Evolutionary conservation across 495 filamentous ascomycete genomes (phyloP), one percentile per base, ranked within the genome.

Genomic region (Talaromyces trachyspermus): DNA sequence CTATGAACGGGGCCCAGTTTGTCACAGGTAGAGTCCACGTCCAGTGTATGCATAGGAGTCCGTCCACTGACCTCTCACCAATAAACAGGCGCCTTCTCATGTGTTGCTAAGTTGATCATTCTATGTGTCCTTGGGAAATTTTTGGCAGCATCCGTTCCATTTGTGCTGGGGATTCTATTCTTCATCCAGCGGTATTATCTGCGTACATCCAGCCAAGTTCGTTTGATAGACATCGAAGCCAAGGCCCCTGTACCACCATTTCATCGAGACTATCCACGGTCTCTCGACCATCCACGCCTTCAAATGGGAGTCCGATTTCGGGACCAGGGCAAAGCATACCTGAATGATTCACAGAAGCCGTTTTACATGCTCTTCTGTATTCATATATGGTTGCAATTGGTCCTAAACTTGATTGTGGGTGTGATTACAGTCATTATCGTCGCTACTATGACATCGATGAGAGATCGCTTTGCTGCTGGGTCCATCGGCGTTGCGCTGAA

Each of bases 171-270:
- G 4, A 41, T 66, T 2, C 19, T 78, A n/a, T 77, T 59, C 30
- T 4, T 71, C 1, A 46, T 81, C 2, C 78, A 83, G 47, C 63
- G 58, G 7, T 67, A 71, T 56, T 83, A 83, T 46, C 65, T 82
- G 0, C 68, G 74, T 11, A 69, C 92, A 5, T 91, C 68, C 45
- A 73, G 80, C 3, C 81, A 84, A 52, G 58, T 85, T 4, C 77
- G 81, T 26, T 66, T 80, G 35, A 61, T 85, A 17, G 81, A 84
- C 24, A 65, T 84, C 6, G 80, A 84, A 59, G 68, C 75, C 11
- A 78, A 80, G 55, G 69, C 79, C 3, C 77, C 79, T 2, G n/a
- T n/a, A n/a, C n/a, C n/a, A n/a, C n/a, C n/a, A n/a, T n/a, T n/a
- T n/a, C n/a, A n/a, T n/a, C n/a, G n/a, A n/a, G 60, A 84, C 1